Conservation (phyloP, 805 yeast genomes). For the Deakozyma indianensis region DNA sequence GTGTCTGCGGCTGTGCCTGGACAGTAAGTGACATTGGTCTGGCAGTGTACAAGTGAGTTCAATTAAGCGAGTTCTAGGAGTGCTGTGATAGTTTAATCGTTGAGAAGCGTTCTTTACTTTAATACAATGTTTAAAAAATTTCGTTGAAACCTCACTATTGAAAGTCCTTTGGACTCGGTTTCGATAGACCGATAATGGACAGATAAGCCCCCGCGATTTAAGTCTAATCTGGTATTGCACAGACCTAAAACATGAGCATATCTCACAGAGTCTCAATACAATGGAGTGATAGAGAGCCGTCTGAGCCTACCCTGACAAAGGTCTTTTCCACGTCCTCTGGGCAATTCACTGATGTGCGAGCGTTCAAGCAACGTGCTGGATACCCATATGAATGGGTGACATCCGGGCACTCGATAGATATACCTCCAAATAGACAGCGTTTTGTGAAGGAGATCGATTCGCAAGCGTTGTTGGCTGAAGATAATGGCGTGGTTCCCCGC, state of each 20-base stretch:
- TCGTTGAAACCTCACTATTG: no score
- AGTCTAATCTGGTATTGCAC: no score
- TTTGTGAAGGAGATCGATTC: not conserved
- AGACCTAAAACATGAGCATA: slow-evolving; percentile 12
- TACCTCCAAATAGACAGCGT: not conserved
- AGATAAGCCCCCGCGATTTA: no score
- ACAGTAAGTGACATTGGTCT: no score
- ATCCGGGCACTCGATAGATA: slow-evolving; percentile 11
- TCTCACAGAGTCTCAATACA: slow-evolving; percentile 35
- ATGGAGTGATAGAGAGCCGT: slow-evolving; percentile 30
- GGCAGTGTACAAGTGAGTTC: no score
- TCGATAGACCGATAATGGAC: no score
- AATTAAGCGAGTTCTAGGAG: no score
- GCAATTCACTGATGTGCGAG: slow-evolving; percentile 31
- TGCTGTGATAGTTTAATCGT: no score
- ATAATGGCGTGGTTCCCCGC: slow-evolving; percentile 6
- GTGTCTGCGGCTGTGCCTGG: not conserved
- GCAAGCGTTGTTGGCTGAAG: slow-evolving; percentile 4
- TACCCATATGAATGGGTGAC: slow-evolving; percentile 15
- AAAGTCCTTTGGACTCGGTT: no score
- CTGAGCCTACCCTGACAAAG: slow-evolving; percentile 33
- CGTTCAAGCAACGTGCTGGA: slow-evolving; percentile 2
- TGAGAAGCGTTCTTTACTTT: no score
- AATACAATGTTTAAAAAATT: no score
- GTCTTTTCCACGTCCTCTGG: slow-evolving; percentile 31